Evolutionary conservation across 163 green algal genomes (phyloP).

Genomic region (Scenedesmus sp.): DNA sequence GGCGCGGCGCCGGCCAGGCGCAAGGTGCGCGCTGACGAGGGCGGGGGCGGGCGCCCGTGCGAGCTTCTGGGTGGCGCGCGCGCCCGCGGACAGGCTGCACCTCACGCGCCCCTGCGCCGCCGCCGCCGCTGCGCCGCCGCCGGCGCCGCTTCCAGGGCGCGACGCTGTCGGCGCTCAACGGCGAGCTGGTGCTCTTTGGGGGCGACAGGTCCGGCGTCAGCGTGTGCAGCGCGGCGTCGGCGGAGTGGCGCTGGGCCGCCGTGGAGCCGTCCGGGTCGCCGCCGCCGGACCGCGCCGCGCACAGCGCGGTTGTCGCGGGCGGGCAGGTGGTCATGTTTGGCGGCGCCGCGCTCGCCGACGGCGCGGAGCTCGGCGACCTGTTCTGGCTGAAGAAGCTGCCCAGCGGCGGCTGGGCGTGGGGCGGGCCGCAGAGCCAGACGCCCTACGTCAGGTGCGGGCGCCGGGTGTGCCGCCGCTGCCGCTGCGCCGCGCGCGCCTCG

Average conservation of each 20-base stretch:
- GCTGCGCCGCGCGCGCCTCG: no score
- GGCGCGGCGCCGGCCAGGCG: constrained; percentile 63
- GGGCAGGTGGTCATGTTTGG: constrained; percentile 76
- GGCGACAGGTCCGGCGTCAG: constrained; percentile 70
- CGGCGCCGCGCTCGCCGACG: constrained; percentile 56
- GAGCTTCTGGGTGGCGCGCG: no score
- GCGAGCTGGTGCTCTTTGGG: constrained; percentile 75
- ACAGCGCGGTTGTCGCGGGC: constrained; percentile 52
- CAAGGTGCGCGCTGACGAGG: constrained; percentile 12
- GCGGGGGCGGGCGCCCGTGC: no score
- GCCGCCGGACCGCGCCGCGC: constrained; percentile 57
- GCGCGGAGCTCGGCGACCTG: constrained; percentile 72
- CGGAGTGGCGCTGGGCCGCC: constrained; percentile 67
- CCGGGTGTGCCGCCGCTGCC: background rate
- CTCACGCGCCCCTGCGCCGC: no score
- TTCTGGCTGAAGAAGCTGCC: constrained; percentile 64
- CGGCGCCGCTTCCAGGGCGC: constrained; percentile 61
- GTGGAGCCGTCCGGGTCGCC: constrained; percentile 33
- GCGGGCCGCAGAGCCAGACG: constrained; percentile 39
- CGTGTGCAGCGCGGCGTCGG: constrained; percentile 64
- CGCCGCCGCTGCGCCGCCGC: no score
- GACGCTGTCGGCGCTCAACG: constrained; percentile 56
- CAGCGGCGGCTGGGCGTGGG: constrained; percentile 63
- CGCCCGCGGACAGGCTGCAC: no score
- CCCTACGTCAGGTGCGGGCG: constrained; percentile 54